Base-by-base conservation (phyloP, 768 basidiomycete genomes). In the Mycena maculata region DNA sequence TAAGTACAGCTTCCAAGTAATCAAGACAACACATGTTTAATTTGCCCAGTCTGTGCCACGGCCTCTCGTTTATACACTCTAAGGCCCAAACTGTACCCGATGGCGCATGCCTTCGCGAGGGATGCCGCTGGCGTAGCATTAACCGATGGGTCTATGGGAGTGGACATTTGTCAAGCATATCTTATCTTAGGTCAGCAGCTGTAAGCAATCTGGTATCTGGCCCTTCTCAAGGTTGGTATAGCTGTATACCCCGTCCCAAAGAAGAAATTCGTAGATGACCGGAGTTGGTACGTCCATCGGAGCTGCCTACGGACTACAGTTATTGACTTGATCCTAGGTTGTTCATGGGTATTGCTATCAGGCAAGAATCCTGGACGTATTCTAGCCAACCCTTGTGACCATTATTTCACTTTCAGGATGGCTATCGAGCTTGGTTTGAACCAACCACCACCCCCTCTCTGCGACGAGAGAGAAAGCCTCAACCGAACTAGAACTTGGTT, bases 151-250 rank as follows among this genome's bases (percentile, higher is more conserved):
- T 82, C 83, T 69, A 86, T 86, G 74, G 89, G 86, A 64, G 85
- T 93, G n/a, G 93, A 94, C 73, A 87, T 90, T 63, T 90, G 89
- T 63, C 93, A 94, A 74, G 92, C 92, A 22, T 93, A 90, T 73
- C 77, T 92, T 20, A 76, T 94, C 31, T 81, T 91, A 36, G 33
- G 33, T 36, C 8, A 36, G 33, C 33, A 36, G 6, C n/a, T 36
- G 6, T 36, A 13, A 36, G 13, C 13, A 13, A 13, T 36, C 13
- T 36, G 33, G 13, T 36, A 6, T 36, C 33, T 36, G 6, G 13
- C 33, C 33, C 8, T 36, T 36, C 33, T 36, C 33, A 36, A n/a
- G n/a, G n/a, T n/a, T n/a, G n/a, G n/a, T 36, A 13, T 36, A 79
- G 85, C 87, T 38, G 85, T 87, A 10, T 91, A 91, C 75, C 85